Evolutionary conservation across 192 early-diverging fungal genomes (phyloP), one percentile per base, ranked within the genome.

Genomic region (Chytriomyces sp.): DNA sequence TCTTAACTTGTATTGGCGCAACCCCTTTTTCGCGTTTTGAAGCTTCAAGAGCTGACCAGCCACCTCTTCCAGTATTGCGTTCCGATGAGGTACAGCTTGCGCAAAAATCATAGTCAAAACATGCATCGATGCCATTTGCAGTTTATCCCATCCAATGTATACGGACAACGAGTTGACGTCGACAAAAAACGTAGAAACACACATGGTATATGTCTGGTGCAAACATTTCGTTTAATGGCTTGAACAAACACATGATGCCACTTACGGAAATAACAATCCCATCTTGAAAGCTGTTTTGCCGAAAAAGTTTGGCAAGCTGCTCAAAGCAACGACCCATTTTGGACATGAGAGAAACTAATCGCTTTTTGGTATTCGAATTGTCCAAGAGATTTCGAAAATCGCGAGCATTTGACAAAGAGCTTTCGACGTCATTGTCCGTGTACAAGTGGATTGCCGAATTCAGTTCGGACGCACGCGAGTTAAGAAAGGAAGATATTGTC

Each of bases 1-100:
- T 63, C 44, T 63, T 28, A 71, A 71, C 64, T 85, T 86, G 50
- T 91, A 92, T 18, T 83, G 74, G 50, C 85, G 89, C 50, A 79
- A 63, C 5, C 76, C 77, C 20, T 86, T 86, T 75, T 89, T 89
- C 20, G 78, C 82, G 3, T 86, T 84, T 6, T 91, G 87, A n/a
- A 94, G 77, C 66, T 91, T 91, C 62, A 91, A 88, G 10, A 95
- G 72, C 28, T 90, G 89, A 0, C 88, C 89, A 16, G 94, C 83
- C n/a, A 95, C 91, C 69, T 97, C 96, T 67, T 95, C 96, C 26
- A 97, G 76, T 35, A 97, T 94, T 88, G 93, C 94, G 23, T 77
- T 79, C 28, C 94, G 86, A 67, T 96, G 94, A 8, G 68, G 77
- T 0, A 83, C 69, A 53, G 91, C 77, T 59, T 83, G 86, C 8